Percentiles rank a stretch among this genome's conserved stretches.
phyloP scores from a whole-genome alignment of 192 early-diverging fungal species.

The Cladochytrium replicatum region DNA sequence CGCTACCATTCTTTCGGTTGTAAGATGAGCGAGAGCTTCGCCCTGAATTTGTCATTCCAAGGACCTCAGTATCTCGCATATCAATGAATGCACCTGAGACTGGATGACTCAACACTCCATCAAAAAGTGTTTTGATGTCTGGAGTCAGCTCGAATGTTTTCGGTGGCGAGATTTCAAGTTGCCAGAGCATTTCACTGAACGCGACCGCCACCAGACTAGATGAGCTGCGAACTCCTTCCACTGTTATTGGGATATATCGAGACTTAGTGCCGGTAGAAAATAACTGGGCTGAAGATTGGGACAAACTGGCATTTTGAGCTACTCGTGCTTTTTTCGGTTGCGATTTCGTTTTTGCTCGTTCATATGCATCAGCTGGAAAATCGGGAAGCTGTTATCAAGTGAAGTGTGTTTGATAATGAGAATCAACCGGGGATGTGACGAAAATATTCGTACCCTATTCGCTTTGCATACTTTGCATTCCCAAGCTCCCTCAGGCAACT shows the following conservation, averaged over 20 bases:
- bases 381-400: background rate
- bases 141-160: constrained; percentile 30
- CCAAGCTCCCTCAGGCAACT: constrained; percentile 27
- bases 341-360: background rate
- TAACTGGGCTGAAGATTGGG: background rate
- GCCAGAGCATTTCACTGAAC: background rate
- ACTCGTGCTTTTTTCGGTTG: constrained; percentile 1
- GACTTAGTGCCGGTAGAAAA: constrained; percentile 1
- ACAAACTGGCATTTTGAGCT: constrained; percentile 4
- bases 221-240: too few species aligned
- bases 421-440: background rate
- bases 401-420: background rate
- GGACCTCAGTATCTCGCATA: constrained; percentile 27
- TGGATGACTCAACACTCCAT: constrained; percentile 29
- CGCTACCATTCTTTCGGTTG: too few species aligned
- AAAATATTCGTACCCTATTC: constrained; percentile 7
- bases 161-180: constrained; percentile 14
- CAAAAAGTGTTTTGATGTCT: constrained; percentile 16
- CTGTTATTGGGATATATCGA: too few species aligned
- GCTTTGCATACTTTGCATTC: constrained; percentile 32
- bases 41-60: too few species aligned
- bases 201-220: background rate
- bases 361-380: constrained; percentile 3
- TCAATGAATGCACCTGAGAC: constrained; percentile 37
- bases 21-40: too few species aligned